Evolutionary conservation across 345 rosid genomes (phyloP).

Genomic region (Melaleuca alternifolia): DNA sequence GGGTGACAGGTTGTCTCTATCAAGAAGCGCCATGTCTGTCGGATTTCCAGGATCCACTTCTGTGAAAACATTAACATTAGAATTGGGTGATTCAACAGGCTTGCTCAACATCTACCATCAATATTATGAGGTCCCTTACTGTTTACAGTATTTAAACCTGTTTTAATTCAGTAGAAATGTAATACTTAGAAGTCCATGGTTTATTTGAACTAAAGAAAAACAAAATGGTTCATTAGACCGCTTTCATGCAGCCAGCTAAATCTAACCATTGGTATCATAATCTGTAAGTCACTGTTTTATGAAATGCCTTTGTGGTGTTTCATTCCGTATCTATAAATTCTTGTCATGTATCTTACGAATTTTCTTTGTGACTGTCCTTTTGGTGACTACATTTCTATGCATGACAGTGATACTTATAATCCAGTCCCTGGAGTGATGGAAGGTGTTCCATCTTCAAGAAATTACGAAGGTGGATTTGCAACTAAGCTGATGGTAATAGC

Average conservation of each 20-base stretch:
- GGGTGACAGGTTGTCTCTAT: background rate
- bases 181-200: background rate
- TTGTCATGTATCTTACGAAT: background rate
- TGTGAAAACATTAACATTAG: background rate
- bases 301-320: background rate
- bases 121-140: background rate
- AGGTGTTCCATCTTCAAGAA: slow-evolving; percentile 82
- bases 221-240: background rate
- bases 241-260: background rate
- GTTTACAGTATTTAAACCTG: background rate
- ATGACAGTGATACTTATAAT: slow-evolving; percentile 70
- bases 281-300: background rate
- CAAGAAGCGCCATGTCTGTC: background rate
- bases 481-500: slow-evolving; percentile 69
- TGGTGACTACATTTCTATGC: background rate
- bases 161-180: background rate
- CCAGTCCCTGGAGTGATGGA: slow-evolving; percentile 98
- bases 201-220: background rate
- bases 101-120: background rate
- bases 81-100: background rate
- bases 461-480: slow-evolving; percentile 76
- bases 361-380: background rate
- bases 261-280: background rate
- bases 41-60: background rate
- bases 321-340: background rate